Base-by-base conservation (phyloP, 257 asterid species). In the Salvia splendens region DNA sequence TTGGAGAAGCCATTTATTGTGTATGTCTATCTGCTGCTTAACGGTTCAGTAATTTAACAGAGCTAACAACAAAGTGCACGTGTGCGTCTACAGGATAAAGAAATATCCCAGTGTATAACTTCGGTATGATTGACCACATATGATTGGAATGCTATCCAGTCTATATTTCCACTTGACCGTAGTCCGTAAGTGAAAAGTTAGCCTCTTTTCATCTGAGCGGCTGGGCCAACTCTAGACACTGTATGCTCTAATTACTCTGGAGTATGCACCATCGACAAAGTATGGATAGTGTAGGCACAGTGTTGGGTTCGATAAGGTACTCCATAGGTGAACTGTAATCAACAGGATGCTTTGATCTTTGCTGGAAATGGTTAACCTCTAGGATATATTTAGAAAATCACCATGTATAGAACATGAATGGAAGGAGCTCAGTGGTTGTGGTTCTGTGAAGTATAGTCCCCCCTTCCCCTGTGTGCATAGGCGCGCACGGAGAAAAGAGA, bases 311-410 rank as follows among this genome's bases (percentile, higher is more conserved):
- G 14, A 61, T 36, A 12, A 30, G 47, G 46, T 14, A 45, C 61
- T 33, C 20, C 46, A 12, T 64, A 54, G 32, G 16, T n/a, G 11
- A 5, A 35, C 47, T 55, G 12, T 9, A 10, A 15, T 48, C 49
- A 51, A 32, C 54, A n/a, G 24, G 38, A 66, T 51, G 12, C 48
- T 73, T 59, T 7, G 12, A 20, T 32, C 42, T 57, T 12, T 38
- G 53, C 30, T 15, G 77, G 61, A 56, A 55, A 17, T 58, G 53
- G 41, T n/a, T 43, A 49, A 61, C 47, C 51, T 10, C 60, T 8
- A 61, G 75, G 48, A 53, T 74, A 52, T 58, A 45, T 47, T 54
- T 55, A 14, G 6, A 33, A 33, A 33, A 2, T 24, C 6, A 4
- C 5, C 38, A 24, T 24, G 30, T 24, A 24, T 24, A 24, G 30